Percentiles rank a stretch among this genome's conserved stretches.
These are phyloP conservation scores for Fragilaria radians DNA, from an alignment of 108 stramenopile species.

Conservation along the genomic window DNA sequence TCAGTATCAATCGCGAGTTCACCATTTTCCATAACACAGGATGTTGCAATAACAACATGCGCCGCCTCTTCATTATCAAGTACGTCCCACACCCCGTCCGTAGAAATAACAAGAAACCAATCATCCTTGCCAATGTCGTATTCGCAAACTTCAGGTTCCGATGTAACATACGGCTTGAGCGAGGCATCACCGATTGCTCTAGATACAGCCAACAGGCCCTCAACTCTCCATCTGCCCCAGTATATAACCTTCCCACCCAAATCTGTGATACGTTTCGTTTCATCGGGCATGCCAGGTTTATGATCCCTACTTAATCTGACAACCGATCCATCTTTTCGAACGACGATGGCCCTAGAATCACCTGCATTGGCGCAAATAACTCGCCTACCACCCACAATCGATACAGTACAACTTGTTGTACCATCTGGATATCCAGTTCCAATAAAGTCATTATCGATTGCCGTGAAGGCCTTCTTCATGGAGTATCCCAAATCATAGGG, in stretches of 20 bases:
- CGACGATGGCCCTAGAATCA: conserved; percentile 90
- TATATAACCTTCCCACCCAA: conserved; percentile 89
- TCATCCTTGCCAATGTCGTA: conserved; percentile 81
- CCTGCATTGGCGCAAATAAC: conserved; percentile 95
- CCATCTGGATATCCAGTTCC: conserved; percentile 75
- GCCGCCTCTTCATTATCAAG: conserved; percentile 82
- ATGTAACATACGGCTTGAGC: conserved; percentile 84
- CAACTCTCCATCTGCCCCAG: conserved; percentile 92
- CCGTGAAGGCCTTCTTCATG: conserved; percentile 67
- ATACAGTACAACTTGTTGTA: conserved; percentile 71
- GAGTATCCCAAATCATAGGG: conserved; percentile 63
- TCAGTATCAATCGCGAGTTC: conserved; percentile 60
- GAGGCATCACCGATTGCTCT: conserved; percentile 90
- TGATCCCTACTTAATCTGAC: conserved; percentile 83
- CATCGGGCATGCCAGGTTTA: conserved; percentile 88
- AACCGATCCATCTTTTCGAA: conserved; percentile 75
- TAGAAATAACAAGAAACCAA: conserved; percentile 81
- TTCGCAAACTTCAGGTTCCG: conserved; percentile 76
- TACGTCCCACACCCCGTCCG: conserved; percentile 88
- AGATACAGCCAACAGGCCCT: conserved; percentile 92
- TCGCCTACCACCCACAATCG: conserved; percentile 62
- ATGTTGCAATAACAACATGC: conserved; percentile 77
- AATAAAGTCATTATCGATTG: conserved; percentile 77
- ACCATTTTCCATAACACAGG: conserved; percentile 77
- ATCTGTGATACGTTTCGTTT: conserved; percentile 79